Evolutionary conservation across 2,329 filamentous ascomycete genomes (phyloP), one percentile per base, ranked within the genome.

Genomic region (Penicillium sp.): DNA sequence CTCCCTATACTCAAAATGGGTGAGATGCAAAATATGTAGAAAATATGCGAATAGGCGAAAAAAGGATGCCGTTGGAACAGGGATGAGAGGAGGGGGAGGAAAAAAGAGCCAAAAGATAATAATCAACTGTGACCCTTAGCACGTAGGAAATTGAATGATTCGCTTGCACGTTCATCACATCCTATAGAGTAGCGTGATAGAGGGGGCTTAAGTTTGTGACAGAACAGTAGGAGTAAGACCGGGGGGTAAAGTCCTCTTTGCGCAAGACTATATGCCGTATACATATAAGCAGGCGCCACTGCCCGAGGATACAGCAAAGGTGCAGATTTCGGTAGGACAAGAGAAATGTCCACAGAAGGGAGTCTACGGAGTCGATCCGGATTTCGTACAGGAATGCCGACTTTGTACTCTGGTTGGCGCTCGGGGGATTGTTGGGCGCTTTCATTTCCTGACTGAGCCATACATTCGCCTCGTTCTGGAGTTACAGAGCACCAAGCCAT

Each of bases 341-440:
- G 23, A 58, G 58, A 55, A n/a, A 8, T 29, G 18, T 32, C 7
- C 11, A 42, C 46, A 55, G 30, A 48, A 14, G 34, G 47, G 53
- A 47, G 48, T 44, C 18, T 10, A 13, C 49, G 41, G 44, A 61
- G 63, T 56, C 62, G 66, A 71, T 71, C 67, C 39, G 59, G 66
- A 66, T 66, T 34, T 34, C 32, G 3, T 34, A 13, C 32, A 8
- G 7, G 7, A 30, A 7, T 4, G 2, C 29, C 3, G 4, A 11
- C 11, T 11, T 10, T 57, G 61, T 63, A 64, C 66, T 39, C 59
- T 63, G 62, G 58, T 63, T 65, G 58, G 55, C 63, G 65, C 64
- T 64, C 60, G 63, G 64, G 48, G 55, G 34, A 44, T 45, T 56
- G 55, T 57, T 61, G 51, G 60, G 67, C 67, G 67, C 64, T 70